Conservation (phyloP, 371 early-diverging fungal species). For the Saksenaea oblongispora region DNA sequence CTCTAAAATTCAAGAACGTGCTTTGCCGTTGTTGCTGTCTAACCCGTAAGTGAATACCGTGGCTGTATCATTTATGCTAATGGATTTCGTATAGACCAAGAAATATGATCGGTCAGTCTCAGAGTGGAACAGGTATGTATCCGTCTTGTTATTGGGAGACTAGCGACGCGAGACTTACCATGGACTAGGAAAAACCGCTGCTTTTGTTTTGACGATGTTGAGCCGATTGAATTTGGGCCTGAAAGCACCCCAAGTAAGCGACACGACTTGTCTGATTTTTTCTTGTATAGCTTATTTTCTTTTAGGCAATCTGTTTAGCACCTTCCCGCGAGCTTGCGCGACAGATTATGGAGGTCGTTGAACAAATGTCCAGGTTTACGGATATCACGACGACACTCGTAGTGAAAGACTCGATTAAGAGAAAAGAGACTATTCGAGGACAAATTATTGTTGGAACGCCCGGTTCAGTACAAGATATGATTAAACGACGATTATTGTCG, state of each 20-base stretch:
- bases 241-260: conserved; percentile 51
- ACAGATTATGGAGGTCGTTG: conserved; percentile 93
- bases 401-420: conserved; percentile 67
- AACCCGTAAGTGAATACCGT: conserved; percentile 58
- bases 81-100: conserved; percentile 25
- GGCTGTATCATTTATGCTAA: background rate
- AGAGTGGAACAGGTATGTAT: conserved; percentile 45
- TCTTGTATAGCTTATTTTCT: background rate
- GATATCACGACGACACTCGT: conserved; percentile 73
- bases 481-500: conserved; percentile 63
- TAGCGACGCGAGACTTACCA: conserved; percentile 73
- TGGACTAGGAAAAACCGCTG: conserved; percentile 98
- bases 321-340: conserved; percentile 97
- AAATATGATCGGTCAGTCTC: conserved; percentile 54
- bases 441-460: conserved; percentile 97
- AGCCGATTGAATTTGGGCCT: conserved; percentile 64
- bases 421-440: conserved; percentile 59
- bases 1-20: conserved; percentile 95
- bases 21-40: conserved; percentile 83
- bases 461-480: conserved; percentile 83
- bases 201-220: conserved; percentile 92
- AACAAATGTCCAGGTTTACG: conserved; percentile 88
- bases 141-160: conserved; percentile 49
- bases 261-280: no score
- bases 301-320: conserved; percentile 91